These are phyloP conservation scores for Colletotrichum graminicola DNA, from an alignment of 2,329 filamentous ascomycete species.

Conservation along the genomic window DNA sequence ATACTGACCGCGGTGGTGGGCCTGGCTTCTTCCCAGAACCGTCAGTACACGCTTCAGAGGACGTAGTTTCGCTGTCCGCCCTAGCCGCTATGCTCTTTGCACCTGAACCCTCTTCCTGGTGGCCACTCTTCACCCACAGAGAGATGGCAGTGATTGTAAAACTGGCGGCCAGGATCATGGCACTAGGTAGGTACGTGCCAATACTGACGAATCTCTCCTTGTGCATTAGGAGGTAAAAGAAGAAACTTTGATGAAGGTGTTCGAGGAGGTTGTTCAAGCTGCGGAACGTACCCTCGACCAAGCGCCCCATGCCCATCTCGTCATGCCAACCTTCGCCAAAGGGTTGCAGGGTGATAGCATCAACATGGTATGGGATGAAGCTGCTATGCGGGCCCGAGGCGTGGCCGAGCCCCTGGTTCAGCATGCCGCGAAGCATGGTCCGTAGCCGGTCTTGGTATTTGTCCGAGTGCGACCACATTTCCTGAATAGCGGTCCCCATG, in stretches of 20 bases:
- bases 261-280: constrained; percentile 97
- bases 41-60: constrained; percentile 7
- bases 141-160: constrained; percentile 96
- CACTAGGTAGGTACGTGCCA: constrained; percentile 94
- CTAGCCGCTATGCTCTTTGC: constrained; percentile 14
- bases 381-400: constrained; percentile 92
- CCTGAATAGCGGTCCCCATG: constrained; percentile 84
- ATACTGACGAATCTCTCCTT: constrained; percentile 96
- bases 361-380: constrained; percentile 98
- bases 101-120: constrained; percentile 48
- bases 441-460: constrained; percentile 84
- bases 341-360: constrained; percentile 92
- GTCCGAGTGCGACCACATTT: constrained; percentile 83
- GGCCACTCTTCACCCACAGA: constrained; percentile 92
- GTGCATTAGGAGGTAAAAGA: constrained; percentile 97
- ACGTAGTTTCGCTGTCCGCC: not conserved
- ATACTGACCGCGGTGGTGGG: not conserved
- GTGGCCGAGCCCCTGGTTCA: constrained; percentile 89
- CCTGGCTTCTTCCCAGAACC: constrained; percentile 4
- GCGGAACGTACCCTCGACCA: constrained; percentile 90
- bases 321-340: constrained; percentile 95
- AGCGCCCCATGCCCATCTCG: constrained; percentile 93
- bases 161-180: constrained; percentile 95
- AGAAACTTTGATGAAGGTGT: constrained; percentile 98
- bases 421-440: constrained; percentile 93